These are phyloP conservation scores for Lactarius vividus DNA, from an alignment of 768 basidiomycete species.

Conservation along the genomic window DNA sequence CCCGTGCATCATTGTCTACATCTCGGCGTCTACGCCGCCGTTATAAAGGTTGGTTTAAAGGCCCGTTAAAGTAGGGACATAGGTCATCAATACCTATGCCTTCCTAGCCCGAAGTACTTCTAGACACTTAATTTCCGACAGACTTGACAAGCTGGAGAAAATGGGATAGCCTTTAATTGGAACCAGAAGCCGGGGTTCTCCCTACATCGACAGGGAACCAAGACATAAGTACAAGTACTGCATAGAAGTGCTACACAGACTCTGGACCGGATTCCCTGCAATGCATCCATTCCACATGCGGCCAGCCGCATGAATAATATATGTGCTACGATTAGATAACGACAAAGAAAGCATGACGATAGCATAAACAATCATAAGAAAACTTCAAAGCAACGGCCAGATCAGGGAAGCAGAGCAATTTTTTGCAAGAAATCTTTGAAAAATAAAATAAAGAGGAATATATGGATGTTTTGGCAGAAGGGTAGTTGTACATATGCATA, in stretches of 20 bases:
- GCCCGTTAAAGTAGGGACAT: background rate
- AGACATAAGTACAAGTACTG: background rate
- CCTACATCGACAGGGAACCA: background rate
- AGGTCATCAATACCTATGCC: background rate
- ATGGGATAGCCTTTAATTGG: background rate
- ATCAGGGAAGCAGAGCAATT: conserved; percentile 17
- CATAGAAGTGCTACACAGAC: background rate
- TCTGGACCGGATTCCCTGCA: background rate
- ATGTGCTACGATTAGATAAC: background rate
- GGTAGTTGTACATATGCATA: conserved; percentile 20
- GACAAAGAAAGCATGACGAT: conserved; percentile 12
- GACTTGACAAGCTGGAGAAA: background rate
- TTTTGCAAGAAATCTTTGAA: conserved; percentile 2
- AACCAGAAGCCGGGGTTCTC: background rate
- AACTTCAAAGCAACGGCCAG: conserved; percentile 1
- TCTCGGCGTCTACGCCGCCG: background rate
- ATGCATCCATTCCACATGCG: conserved; percentile 6
- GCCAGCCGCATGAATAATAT: conserved; percentile 25
- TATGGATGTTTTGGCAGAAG: conserved; percentile 16
- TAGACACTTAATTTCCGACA: background rate
- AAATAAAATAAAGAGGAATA: background rate
- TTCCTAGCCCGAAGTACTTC: background rate
- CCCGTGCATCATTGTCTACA: background rate
- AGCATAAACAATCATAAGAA: conserved; percentile 12
- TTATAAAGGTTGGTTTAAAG: background rate